Evolutionary conservation across 2,329 filamentous ascomycete species (phyloP).

Genomic region (Fusarium mexicanum): DNA sequence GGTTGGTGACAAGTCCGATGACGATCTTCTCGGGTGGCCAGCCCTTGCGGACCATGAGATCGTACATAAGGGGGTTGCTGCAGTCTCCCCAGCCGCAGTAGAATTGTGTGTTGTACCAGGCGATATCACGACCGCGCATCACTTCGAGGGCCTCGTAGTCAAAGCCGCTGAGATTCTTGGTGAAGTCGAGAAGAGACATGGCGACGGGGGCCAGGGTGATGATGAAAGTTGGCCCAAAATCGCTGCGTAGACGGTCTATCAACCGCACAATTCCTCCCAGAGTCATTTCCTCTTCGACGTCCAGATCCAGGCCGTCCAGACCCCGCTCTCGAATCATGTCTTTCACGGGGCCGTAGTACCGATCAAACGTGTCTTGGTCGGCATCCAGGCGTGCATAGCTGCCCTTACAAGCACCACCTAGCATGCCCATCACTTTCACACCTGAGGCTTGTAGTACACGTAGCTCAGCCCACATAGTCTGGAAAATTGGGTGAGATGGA

Average conservation of each 20-base stretch:
- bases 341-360: constrained; percentile 75
- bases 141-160: constrained; percentile 79
- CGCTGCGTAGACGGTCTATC: constrained; percentile 72
- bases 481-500: constrained; percentile 73
- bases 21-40: constrained; percentile 81
- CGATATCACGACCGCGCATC: constrained; percentile 71
- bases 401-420: constrained; percentile 85
- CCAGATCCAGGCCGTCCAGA: constrained; percentile 78
- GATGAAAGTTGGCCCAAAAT: constrained; percentile 77
- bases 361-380: constrained; percentile 69
- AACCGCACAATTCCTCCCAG: constrained; percentile 72
- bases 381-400: constrained; percentile 71
- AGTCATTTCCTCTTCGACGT: constrained; percentile 81
- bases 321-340: constrained; percentile 69
- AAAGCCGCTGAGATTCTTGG: constrained; percentile 80
- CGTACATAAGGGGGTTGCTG: constrained; percentile 57
- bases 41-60: constrained; percentile 65
- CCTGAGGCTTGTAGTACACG: constrained; percentile 75
- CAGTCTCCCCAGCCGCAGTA: constrained; percentile 87
- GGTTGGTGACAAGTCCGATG: constrained; percentile 82
- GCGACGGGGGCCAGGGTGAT: constrained; percentile 87
- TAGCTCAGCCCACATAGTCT: constrained; percentile 82
- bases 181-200: constrained; percentile 68
- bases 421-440: constrained; percentile 84
- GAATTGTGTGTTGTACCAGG: constrained; percentile 92